phyloP scores from a whole-genome alignment of 371 early-diverging fungal genomes.

The Mucor racemosus region DNA sequence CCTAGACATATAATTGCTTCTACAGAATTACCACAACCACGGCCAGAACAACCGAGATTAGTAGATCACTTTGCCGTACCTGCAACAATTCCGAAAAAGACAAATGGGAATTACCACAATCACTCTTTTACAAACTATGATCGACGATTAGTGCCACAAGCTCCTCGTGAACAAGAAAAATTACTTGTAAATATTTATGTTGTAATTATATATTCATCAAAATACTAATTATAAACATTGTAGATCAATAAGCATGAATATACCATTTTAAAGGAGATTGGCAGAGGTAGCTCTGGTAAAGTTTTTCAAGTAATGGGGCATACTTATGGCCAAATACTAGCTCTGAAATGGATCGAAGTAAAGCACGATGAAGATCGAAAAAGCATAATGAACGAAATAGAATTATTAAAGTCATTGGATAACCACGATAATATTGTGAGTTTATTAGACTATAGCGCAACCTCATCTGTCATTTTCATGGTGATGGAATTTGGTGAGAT shows the following conservation, averaged over 20 bases:
- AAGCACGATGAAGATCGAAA: constrained; percentile 67
- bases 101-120: neutral
- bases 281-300: constrained; percentile 89
- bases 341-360: constrained; percentile 87
- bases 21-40: neutral
- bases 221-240: neutral
- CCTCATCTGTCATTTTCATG: constrained; percentile 44
- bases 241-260: constrained; percentile 18
- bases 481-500: constrained; percentile 94
- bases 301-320: constrained; percentile 86
- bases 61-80: neutral
- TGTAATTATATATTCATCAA: too few species aligned
- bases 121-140: neutral
- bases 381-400: constrained; percentile 86
- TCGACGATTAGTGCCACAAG: neutral
- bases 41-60: neutral
- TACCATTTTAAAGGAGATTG: constrained; percentile 55
- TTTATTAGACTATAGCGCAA: constrained; percentile 79
- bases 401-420: constrained; percentile 70
- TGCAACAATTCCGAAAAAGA: neutral
- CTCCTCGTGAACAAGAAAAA: neutral
- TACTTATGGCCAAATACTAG: constrained; percentile 70
- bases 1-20: neutral
- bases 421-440: constrained; percentile 75
- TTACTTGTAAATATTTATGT: neutral